Conservation (phyloP, 306 rosid genomes). For the Prunus davidiana region DNA sequence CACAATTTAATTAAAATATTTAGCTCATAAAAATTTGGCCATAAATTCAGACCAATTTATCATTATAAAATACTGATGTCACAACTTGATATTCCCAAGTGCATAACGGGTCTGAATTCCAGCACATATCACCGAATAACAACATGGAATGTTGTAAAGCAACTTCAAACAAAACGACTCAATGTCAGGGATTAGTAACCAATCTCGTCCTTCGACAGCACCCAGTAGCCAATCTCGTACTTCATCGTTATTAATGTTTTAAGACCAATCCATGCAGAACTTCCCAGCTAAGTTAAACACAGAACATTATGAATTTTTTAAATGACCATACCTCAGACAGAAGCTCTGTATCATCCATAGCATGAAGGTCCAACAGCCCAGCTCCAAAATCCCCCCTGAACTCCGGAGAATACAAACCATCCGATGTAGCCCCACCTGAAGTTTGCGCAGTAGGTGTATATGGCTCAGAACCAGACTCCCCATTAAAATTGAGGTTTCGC, state of each 20-base stretch:
- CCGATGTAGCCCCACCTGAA: conserved; percentile 55
- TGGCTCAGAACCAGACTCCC: conserved; percentile 85
- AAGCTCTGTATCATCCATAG: conserved; percentile 99
- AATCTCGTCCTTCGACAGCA: background rate
- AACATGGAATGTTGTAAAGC: background rate
- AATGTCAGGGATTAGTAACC: background rate
- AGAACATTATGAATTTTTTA: background rate
- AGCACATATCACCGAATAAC: background rate
- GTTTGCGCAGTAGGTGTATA: conserved; percentile 64
- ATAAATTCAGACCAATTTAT: background rate
- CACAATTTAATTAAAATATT: background rate
- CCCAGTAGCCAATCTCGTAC: background rate
- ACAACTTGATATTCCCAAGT: background rate
- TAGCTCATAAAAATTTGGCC: background rate
- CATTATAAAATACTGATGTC: background rate
- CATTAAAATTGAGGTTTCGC: conserved; percentile 91
- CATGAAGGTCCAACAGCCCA: conserved; percentile 96
- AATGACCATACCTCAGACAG: conserved; percentile 64
- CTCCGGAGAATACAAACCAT: conserved; percentile 78
- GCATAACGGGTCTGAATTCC: background rate
- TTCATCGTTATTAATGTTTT: background rate
- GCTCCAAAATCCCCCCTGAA: conserved; percentile 96
- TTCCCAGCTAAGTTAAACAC: background rate
- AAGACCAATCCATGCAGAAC: background rate
- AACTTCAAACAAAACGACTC: background rate